Evolutionary conservation across 176 grass and related monocot species (phyloP).

Genomic region (Oryza nivara): DNA sequence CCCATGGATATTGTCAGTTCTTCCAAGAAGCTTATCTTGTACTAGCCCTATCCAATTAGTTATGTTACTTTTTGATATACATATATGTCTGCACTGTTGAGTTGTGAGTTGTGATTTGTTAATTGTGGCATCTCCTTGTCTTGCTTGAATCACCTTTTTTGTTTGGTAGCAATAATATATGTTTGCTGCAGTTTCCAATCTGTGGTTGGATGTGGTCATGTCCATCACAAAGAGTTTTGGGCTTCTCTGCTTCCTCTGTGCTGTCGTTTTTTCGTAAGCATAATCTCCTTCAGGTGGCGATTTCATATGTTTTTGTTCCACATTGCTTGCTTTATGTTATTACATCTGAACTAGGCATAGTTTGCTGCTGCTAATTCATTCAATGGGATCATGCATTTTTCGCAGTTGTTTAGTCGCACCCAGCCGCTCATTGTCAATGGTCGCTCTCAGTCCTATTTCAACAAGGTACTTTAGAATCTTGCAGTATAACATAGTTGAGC

Average conservation of each 20-base stretch:
- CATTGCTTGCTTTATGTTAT: neutral
- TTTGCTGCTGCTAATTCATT: neutral
- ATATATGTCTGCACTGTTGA: no score
- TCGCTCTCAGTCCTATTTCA: conserved; percentile 74
- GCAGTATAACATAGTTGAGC: neutral
- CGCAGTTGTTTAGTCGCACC: conserved; percentile 71
- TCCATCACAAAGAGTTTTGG: conserved; percentile 69
- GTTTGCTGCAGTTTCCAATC: conserved; percentile 61
- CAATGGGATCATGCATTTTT: neutral
- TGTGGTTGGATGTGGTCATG: conserved; percentile 87
- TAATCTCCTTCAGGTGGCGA: conserved; percentile 68
- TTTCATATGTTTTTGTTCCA: neutral
- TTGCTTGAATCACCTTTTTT: no score
- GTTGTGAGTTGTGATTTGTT: no score
- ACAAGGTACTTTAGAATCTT: conserved; percentile 42
- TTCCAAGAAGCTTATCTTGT: conserved; percentile 87
- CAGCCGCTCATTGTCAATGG: conserved; percentile 79
- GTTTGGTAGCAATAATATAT: no score
- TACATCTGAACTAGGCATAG: no score
- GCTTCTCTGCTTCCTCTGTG: conserved; percentile 84
- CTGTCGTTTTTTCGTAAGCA: conserved; percentile 87
- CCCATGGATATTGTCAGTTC: conserved; percentile 72
- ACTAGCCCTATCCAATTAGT: no score
- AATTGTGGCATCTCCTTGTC: no score
- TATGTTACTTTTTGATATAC: no score